These are phyloP conservation scores for Saccharomycopsis sp. DNA, from an alignment of 805 yeast species.

Conservation along the genomic window DNA sequence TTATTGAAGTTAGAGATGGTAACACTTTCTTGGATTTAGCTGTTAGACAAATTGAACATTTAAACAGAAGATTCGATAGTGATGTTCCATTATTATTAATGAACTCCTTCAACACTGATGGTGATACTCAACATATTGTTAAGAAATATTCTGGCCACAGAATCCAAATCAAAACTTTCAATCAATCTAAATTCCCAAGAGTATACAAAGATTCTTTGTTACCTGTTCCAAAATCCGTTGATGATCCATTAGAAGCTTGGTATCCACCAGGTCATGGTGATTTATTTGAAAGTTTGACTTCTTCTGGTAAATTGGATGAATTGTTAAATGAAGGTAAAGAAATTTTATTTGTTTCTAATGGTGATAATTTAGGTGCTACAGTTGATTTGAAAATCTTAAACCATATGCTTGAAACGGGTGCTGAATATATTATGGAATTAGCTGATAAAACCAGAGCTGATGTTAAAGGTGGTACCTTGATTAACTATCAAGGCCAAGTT, in stretches of 20 bases:
- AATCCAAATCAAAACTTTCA: conserved; percentile 88
- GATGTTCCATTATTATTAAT: conserved; percentile 94
- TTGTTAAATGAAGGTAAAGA: conserved; percentile 91
- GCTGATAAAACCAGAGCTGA: conserved; percentile 99
- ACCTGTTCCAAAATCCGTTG: conserved; percentile 73
- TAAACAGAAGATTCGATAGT: conserved; percentile 80
- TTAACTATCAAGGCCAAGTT: conserved; percentile 90
- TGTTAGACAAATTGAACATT: conserved; percentile 93
- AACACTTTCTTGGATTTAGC: conserved; percentile 92
- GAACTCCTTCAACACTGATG: conserved; percentile 98
- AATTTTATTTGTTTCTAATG: conserved; percentile 89
- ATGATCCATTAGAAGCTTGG: conserved; percentile 80
- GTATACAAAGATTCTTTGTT: conserved; percentile 89
- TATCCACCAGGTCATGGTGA: conserved; percentile 99
- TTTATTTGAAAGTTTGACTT: conserved; percentile 78
- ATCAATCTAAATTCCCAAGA: conserved; percentile 97
- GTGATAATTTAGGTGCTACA: conserved; percentile 98
- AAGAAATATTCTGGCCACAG: conserved; percentile 96
- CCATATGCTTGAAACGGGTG: conserved; percentile 84
- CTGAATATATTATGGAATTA: conserved; percentile 97
- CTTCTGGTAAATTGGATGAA: conserved; percentile 86
- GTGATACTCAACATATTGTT: conserved; percentile 88
- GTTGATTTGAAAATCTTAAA: conserved; percentile 83
- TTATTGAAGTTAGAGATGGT: conserved; percentile 97
- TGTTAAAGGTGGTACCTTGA: conserved; percentile 98